These are phyloP conservation scores for Pseudonectria foliicola DNA, from an alignment of 2,329 filamentous ascomycete species.

Conservation along the genomic window DNA sequence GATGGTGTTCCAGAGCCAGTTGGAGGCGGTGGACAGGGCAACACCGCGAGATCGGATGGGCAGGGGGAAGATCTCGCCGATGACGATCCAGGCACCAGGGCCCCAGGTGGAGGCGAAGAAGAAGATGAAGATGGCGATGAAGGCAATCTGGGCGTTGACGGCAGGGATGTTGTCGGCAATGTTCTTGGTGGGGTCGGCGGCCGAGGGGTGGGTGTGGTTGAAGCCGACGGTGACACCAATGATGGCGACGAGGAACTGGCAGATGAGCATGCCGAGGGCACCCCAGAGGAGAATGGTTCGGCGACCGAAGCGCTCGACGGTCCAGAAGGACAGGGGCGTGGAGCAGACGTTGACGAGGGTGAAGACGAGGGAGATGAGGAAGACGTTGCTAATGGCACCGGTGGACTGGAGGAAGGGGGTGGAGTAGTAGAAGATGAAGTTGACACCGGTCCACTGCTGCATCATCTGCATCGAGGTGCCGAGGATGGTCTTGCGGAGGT, in stretches of 20 bases:
- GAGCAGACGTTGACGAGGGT: constrained; percentile 82
- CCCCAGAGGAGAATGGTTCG: constrained; percentile 73
- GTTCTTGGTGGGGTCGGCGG: constrained; percentile 28
- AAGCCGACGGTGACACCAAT: constrained; percentile 57
- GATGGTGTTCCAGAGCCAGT: constrained; percentile 76
- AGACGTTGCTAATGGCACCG: constrained; percentile 67
- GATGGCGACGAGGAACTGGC: constrained; percentile 82
- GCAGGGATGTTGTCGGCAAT: constrained; percentile 49
- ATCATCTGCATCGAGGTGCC: constrained; percentile 73
- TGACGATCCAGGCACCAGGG: constrained; percentile 72
- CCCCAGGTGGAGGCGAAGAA: constrained; percentile 90
- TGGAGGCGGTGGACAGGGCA: constrained; percentile 76
- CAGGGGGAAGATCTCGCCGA: constrained; percentile 85
- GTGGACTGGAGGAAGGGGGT: constrained; percentile 77
- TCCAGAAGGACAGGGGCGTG: constrained; percentile 82
- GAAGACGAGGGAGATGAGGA: constrained; percentile 79
- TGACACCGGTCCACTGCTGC: constrained; percentile 80
- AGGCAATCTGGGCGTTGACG: constrained; percentile 68
- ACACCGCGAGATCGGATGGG: constrained; percentile 85
- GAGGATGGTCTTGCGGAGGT: constrained; percentile 63
- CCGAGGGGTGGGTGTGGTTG: constrained; percentile 42
- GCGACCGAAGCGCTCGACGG: constrained; percentile 75
- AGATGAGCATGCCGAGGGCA: constrained; percentile 74
- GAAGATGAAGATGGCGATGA: constrained; percentile 90
- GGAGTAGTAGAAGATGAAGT: constrained; percentile 88